Evolutionary conservation across 75 land plant genomes (phyloP), one percentile per base, ranked within the genome.

Genomic region (Picea sitchensis): DNA sequence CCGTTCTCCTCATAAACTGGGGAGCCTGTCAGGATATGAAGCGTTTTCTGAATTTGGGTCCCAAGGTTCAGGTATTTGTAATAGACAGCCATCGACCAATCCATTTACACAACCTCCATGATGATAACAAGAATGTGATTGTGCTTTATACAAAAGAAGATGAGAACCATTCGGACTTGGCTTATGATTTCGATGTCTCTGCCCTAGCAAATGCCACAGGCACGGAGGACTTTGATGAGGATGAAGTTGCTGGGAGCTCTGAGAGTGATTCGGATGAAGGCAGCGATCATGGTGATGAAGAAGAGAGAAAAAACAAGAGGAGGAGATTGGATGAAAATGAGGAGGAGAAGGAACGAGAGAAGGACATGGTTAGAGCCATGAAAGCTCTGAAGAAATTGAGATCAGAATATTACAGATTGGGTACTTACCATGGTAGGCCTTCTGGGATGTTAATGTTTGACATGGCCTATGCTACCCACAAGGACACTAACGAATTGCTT

Each of bases 41-140:
- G 59, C 86, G 81, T 78, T 65, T 82, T 59, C 77, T 94, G 20
- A 82, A 81, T 8, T 84, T 94, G 12, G 93, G 99, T 2, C 79
- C 90, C 2, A 75, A 77, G 18, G 90, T 79, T 26, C 79, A 77
- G 8, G 89, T 94, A 30, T 94, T 96, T 81, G 95, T 96, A 9
- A 84, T 96, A 30, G 99, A 96, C 77, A 96, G 96, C 80, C 96
- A 96, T 69, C 81, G 99, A 2, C 99, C 99, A 8, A 94, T 96
- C 58, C 96, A 96, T 75, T 77, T 96, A 59, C 95, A 90, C 76
- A 96, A 96, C 75, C 80, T 94, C 75, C 89, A 94, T 65, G 81
- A 82, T 3, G 54, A 72, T 71, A 96, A 96, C 77, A 84, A 81
- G 12, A 81, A 88, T 68, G 99, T 96, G 58, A 78, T 87, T 63